Conservation (phyloP, 148 eudicot genomes). For the Dysphania ambrosioides region DNA sequence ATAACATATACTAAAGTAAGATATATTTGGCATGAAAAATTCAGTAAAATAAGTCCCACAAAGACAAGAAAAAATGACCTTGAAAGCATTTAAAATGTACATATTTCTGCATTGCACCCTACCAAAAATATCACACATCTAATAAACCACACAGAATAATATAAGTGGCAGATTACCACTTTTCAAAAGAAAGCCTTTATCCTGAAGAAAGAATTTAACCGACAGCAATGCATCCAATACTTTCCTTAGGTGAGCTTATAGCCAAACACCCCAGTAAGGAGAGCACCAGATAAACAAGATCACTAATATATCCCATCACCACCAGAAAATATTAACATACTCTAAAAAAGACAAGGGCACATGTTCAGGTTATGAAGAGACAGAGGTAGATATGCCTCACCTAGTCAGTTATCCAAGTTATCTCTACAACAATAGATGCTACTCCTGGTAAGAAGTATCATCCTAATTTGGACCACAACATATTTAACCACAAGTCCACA, state of each 20-base stretch:
- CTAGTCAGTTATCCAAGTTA: not conserved
- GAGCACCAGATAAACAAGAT: not conserved
- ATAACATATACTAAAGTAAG: too few relatives aligned
- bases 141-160: too few relatives aligned
- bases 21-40: too few relatives aligned
- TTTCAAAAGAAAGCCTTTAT: too few relatives aligned
- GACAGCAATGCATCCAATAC: too few relatives aligned
- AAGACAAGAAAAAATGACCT: not conserved
- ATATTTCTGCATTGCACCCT: too few relatives aligned
- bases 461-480: not conserved
- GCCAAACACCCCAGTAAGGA: not conserved
- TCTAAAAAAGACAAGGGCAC: too few relatives aligned
- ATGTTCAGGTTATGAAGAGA: not conserved
- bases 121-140: too few relatives aligned
- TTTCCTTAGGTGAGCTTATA: too few relatives aligned
- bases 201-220: too few relatives aligned
- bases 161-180: too few relatives aligned
- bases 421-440: not conserved
- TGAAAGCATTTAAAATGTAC: too few relatives aligned
- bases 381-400: not conserved
- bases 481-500: not conserved
- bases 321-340: not conserved
- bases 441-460: not conserved
- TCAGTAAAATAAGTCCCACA: not conserved
- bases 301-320: not conserved